Conservation (phyloP, 208 protist species). For the Wallacemonas collosoma region DNA sequence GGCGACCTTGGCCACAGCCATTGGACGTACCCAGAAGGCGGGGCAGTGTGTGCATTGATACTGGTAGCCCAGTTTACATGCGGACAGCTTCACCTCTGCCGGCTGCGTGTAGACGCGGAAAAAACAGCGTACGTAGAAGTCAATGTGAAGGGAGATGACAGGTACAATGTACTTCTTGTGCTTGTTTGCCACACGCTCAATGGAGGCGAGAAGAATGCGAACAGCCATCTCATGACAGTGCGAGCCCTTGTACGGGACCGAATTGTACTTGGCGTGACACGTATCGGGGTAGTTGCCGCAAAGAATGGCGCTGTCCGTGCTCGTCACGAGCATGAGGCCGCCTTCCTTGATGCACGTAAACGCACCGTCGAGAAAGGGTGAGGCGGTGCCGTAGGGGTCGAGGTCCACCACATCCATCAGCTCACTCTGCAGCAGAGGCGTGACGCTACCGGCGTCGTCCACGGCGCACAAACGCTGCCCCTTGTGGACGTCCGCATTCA, state of each 20-base stretch:
- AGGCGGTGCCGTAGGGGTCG: constrained; percentile 99
- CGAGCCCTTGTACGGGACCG: constrained; percentile 85
- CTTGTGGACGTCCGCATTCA: constrained; percentile 52
- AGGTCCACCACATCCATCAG: constrained; percentile 98
- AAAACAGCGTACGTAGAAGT: constrained; percentile 99
- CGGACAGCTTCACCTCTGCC: constrained; percentile 88
- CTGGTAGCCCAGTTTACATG: constrained; percentile 90
- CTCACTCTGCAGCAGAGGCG: constrained; percentile 80
- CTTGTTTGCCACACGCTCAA: constrained; percentile 93
- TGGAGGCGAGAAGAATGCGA: constrained; percentile 94
- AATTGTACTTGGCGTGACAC: constrained; percentile 98
- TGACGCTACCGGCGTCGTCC: not conserved
- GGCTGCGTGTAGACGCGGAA: constrained; percentile 95
- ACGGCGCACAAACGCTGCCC: constrained; percentile 51
- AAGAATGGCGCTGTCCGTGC: constrained; percentile 98
- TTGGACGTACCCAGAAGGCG: constrained; percentile 90
- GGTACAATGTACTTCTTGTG: constrained; percentile 97
- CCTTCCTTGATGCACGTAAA: constrained; percentile 96
- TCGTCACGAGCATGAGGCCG: constrained; percentile 98
- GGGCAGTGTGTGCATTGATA: constrained; percentile 96
- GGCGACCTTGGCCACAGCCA: constrained; percentile 59
- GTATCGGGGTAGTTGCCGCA: constrained; percentile 97
- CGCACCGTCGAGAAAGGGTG: constrained; percentile 97
- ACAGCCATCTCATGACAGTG: constrained; percentile 97
- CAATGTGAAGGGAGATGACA: constrained; percentile 96